These are phyloP conservation scores for Purpureocillium takamizusanense DNA, from an alignment of 2,329 filamentous ascomycete species.

Conservation along the genomic window DNA sequence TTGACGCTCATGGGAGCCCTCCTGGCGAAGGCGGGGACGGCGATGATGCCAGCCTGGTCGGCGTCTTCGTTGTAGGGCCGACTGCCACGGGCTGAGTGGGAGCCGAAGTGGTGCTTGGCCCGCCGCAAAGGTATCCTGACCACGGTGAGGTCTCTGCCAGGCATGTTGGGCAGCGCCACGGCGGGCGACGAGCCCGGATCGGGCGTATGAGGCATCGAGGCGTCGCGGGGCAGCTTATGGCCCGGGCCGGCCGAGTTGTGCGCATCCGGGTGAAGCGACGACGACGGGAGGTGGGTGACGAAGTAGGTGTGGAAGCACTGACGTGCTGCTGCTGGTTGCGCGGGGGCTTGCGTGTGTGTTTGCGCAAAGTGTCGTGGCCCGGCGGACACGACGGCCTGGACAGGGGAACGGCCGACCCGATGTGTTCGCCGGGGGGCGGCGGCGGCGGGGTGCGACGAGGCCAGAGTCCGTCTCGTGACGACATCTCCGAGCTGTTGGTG, in stretches of 20 bases:
- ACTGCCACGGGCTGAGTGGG: conserved; percentile 67
- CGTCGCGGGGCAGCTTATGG: conserved; percentile 79
- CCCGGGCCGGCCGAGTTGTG: conserved; percentile 53
- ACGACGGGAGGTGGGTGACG: conserved; percentile 88
- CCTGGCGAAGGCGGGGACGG: conserved; percentile 87
- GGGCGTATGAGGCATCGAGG: conserved; percentile 67
- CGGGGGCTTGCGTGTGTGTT: conserved; percentile 4
- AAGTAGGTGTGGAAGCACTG: conserved; percentile 91
- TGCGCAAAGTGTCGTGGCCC: not conserved
- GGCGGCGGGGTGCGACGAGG: not conserved
- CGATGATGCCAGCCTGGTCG: conserved; percentile 88
- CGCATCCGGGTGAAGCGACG: conserved; percentile 84
- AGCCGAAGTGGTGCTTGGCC: conserved; percentile 94
- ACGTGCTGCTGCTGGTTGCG: too few relatives aligned
- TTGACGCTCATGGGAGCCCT: conserved; percentile 59
- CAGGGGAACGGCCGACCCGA: not conserved
- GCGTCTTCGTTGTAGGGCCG: conserved; percentile 89
- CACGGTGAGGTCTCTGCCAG: conserved; percentile 73
- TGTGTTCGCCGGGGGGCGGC: not conserved
- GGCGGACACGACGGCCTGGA: not conserved
- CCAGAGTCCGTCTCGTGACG: not conserved
- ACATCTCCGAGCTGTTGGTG: too few relatives aligned
- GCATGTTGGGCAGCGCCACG: conserved; percentile 49
- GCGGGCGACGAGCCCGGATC: conserved; percentile 44
- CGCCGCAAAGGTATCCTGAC: conserved; percentile 89